Evolutionary conservation across 768 basidiomycete genomes (phyloP), one percentile per base, ranked within the genome.

Genomic region (Calocybe cyanea): DNA sequence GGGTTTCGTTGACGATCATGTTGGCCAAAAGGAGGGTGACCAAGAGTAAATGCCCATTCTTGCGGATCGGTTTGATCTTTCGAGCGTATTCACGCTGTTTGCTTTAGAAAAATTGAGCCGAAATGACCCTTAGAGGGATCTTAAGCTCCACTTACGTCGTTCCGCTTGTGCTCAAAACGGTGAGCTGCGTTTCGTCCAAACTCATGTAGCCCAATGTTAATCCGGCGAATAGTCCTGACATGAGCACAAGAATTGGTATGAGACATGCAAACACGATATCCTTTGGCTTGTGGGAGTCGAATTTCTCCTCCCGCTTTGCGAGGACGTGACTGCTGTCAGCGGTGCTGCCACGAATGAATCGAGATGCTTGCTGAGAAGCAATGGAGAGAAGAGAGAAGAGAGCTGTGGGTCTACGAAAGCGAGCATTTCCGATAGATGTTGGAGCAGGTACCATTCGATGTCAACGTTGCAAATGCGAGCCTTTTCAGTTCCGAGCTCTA

Each of bases 141-240:
- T n/a, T n/a, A n/a, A n/a, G n/a, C n/a, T n/a, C 15, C 15, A 61
- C 87, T 48, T 55, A 90, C 87, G 85, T 75, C 18, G 87, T 88
- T 13, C 92, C 92, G 45, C 86, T 86, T 49, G 91, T 83, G 52
- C 84, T 82, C 17, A 95, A 67, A 2, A 95, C 92, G 59, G 86
- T 84, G 34, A 95, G 77, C 72, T 93, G 91, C 32, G 92, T 93
- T 64, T 87, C 87, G 65, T 95, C 92, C 62, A 94, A 75, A 55
- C 85, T 87, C 87, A 94, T 92, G 64, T 91, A 93, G 25, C 92
- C 92, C 37, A 94, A 71, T 47, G 92, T 94, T 54, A 93, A 72
- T 64, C 92, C 88, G 75, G 91, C 91, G 78, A 93, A 92, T 48
- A 92, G 56, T 60, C 91, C 91, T 48, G 87, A 92, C 52, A 86